Base-by-base conservation (phyloP, 2,329 filamentous ascomycete species). In the Volutella citrinella region DNA sequence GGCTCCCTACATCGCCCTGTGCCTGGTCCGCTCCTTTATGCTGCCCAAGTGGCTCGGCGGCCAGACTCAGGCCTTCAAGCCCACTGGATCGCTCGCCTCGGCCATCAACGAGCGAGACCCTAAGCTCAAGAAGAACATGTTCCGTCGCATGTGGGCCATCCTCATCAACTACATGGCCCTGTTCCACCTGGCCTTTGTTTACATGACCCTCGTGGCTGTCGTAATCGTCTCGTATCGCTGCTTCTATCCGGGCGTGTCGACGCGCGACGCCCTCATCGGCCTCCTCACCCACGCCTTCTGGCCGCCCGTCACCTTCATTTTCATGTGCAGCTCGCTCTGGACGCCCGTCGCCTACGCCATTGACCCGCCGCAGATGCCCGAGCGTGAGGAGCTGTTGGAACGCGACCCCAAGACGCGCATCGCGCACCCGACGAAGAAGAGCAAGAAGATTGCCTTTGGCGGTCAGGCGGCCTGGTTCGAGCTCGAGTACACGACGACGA, bases 221-320 rank as follows among this genome's bases (percentile, higher is more conserved):
- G 63, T 65, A 7, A 49, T 73, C 30, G 72, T 69, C 3, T 67
- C 66, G 6, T 76, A 70, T 57, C 69, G 70, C 38, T 73, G 68
- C 53, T 68, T 74, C 46, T 52, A 61, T 21, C 48, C 60, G 12
- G 54, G 67, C 16, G 49, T 59, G 14, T 51, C 55, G 5, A 55
- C 60, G 20, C 57, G 57, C 42, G 61, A 64, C 9, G 57, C 68
- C n/a, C 59, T 78, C 12, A 50, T 72, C 29, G 69, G 68, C 45
- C 60, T 82, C 5, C 52, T 82, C 24, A 79, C 76, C 0, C 76
- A 80, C 51, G 75, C 74, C 10, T 75, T 74, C 59, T 82, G 78
- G 78, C 76, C 76, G 6, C 78, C 78, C 0, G 48, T 80, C 26
- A 72, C 74, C 1, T 80, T 76, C 59, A 48, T 78, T 26, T 72